Evolutionary conservation across 176 grass and related monocot genomes (phyloP), one percentile per base, ranked within the genome.

Genomic region (Phoenix dactylifera): DNA sequence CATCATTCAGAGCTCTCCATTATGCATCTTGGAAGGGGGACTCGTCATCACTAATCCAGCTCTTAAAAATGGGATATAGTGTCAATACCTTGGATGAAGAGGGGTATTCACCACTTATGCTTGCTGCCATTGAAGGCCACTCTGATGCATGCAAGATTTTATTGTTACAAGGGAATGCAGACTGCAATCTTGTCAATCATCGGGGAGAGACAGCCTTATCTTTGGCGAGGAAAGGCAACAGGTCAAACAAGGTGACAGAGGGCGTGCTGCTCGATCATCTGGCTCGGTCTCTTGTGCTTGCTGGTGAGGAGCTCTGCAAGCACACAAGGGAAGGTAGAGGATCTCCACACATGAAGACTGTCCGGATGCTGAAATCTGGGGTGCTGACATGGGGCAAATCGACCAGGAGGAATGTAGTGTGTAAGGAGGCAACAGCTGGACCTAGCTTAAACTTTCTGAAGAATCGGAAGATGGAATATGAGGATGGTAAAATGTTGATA

Each of bases 71-170:
- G 84, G 79, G 75, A 23, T 62, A 79, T 55, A 60, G 82, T 51
- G 50, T 55, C 50, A 73, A 87, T 60, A 12, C 49, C 17, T 39
- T 72, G 24, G 84, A 87, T 28, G 70, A 75, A 49, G 75, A 82
- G 55, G 84, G 79, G 14, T 79, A 76, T 71, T 79, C 79, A 23
- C 61, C 84, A 4, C 75, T 87, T 16, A 82, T 87, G 84, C 67
- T 49, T 50, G 84, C 84, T 52, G 75, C 65, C 50, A 73, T 62
- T 30, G 75, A 74, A 0, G 71, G 75, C 18, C 71, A 72, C 54
- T 69, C 65, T 10, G 75, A 76, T 30, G 65, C 62, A 0, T 87
- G 84, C 79, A 72, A 79, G 62, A 48, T 76, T 72, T 68, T 87
- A 62, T 60, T 82, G 25, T 80, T 60, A 35, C 52, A 62, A 17